phyloP scores from a whole-genome alignment of 169 alveolate species.

The Plasmodium knowlesi region DNA sequence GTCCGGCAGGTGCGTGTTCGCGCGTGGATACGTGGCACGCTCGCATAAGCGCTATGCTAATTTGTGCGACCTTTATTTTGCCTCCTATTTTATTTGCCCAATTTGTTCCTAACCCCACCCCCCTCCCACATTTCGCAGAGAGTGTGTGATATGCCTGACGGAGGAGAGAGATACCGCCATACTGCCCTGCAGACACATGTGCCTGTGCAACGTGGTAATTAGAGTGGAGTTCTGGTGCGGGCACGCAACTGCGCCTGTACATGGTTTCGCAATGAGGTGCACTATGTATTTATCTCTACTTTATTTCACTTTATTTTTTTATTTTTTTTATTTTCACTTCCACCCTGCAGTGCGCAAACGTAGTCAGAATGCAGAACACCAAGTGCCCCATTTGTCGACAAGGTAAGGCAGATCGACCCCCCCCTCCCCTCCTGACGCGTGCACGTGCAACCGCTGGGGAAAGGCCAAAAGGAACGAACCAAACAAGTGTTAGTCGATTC shows the following conservation, averaged over 20 bases:
- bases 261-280: background rate
- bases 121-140: constrained; percentile 39
- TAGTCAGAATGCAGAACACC: constrained; percentile 82
- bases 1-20: constrained; percentile 47
- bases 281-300: background rate
- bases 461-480: background rate
- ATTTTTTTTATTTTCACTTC: background rate
- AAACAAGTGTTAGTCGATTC: background rate
- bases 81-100: background rate
- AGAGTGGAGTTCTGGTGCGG: background rate
- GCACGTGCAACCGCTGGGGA: background rate
- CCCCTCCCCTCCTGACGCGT: background rate
- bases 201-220: constrained; percentile 84
- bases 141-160: constrained; percentile 85
- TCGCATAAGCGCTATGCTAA: background rate
- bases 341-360: constrained; percentile 80
- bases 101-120: background rate
- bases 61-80: background rate
- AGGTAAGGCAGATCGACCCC: constrained; percentile 42
- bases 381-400: constrained; percentile 84
- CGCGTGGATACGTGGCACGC: background rate
- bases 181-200: constrained; percentile 87
- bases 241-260: background rate
- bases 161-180: constrained; percentile 82
- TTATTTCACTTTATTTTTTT: background rate